Evolutionary conservation across 495 filamentous ascomycete genomes (phyloP).

Genomic region (Penicillium diatomitis): DNA sequence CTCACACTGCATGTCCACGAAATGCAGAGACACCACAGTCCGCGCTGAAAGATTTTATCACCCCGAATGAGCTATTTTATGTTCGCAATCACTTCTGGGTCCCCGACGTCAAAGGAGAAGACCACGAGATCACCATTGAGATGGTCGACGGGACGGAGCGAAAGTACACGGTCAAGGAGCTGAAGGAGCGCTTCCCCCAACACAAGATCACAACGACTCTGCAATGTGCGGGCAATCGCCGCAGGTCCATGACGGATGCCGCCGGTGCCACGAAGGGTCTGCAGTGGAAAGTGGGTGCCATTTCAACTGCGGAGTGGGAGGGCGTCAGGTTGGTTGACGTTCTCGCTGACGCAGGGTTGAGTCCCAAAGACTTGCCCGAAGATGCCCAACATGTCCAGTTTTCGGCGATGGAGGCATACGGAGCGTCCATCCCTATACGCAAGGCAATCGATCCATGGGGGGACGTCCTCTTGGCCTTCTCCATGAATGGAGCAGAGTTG

Average conservation of each 20-base stretch:
- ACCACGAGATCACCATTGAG: neutral
- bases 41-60: neutral
- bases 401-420: neutral
- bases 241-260: neutral
- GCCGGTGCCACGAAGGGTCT: neutral
- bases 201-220: neutral
- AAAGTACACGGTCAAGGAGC: conserved; percentile 1
- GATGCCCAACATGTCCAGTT: conserved; percentile 1
- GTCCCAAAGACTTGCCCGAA: neutral
- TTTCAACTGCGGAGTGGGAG: neutral
- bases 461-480: neutral
- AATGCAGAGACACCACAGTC: conserved; percentile 1
- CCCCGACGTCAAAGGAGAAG: neutral
- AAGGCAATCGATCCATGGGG: conserved; percentile 2
- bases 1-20: neutral
- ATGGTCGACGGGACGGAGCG: neutral
- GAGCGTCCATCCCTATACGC: conserved; percentile 1
- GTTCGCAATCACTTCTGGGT: conserved; percentile 3
- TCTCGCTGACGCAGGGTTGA: conserved; percentile 1
- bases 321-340: neutral
- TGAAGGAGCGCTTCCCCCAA: neutral
- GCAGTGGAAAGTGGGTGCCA: conserved; percentile 1
- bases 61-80: neutral
- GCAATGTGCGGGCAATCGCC: conserved; percentile 1
- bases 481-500: neutral